Evolutionary conservation across 805 yeast genomes (phyloP).

Genomic region (Metschnikowia lochheadii): DNA sequence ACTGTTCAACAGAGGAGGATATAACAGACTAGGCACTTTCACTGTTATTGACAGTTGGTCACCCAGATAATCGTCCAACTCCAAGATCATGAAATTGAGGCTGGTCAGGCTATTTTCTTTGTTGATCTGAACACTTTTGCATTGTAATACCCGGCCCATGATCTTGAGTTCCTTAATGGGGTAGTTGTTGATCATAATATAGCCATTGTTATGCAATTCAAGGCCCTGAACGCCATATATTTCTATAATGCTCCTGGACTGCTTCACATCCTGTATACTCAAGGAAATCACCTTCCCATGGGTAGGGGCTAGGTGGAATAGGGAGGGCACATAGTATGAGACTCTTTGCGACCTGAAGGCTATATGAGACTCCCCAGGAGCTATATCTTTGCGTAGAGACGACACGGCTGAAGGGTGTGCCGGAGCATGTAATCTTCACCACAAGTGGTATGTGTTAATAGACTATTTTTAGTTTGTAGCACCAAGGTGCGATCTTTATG

Average conservation of each 20-base stretch:
- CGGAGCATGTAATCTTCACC: not conserved
- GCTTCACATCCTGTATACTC: constrained; percentile 28
- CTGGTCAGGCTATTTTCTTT: constrained; percentile 2
- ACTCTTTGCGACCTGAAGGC: constrained; percentile 22
- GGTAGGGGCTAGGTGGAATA: constrained; percentile 32
- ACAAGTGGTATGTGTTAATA: not conserved
- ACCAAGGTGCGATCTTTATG: not conserved
- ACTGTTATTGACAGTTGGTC: constrained; percentile 24
- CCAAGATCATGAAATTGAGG: constrained; percentile 16
- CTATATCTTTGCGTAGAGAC: constrained; percentile 22
- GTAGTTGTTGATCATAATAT: constrained; percentile 27
- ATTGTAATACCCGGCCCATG: constrained; percentile 25
- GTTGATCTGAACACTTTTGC: constrained; percentile 1
- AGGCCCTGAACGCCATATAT: constrained; percentile 18
- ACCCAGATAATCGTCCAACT: constrained; percentile 36
- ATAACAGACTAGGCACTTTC: constrained; percentile 13
- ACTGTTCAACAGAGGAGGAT: constrained; percentile 14
- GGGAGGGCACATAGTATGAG: constrained; percentile 30
- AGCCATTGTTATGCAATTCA: constrained; percentile 12
- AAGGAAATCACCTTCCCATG: constrained; percentile 21
- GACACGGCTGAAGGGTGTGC: constrained; percentile 8
- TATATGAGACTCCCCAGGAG: constrained; percentile 34
- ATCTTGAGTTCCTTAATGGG: constrained; percentile 27
- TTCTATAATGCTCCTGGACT: constrained; percentile 9
- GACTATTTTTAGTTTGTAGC: no score